phyloP scores from a whole-genome alignment of 306 rosid species.

The Dryas drummondii region DNA sequence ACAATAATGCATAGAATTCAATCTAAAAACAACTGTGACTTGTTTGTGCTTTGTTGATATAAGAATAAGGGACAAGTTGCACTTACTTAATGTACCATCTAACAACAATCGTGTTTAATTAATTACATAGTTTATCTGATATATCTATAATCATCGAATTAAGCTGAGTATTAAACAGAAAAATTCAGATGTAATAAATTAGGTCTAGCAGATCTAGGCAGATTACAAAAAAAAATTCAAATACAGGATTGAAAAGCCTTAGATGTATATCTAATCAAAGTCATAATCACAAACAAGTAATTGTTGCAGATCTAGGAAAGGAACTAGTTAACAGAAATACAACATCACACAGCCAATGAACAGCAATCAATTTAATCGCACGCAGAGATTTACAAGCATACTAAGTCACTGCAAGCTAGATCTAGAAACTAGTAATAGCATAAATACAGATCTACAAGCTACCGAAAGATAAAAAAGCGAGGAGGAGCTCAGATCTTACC shows the following conservation, averaged over 20 bases:
- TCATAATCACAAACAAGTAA: background rate
- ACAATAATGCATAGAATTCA: no score
- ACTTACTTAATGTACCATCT: no score
- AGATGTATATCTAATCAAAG: background rate
- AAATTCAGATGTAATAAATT: no score
- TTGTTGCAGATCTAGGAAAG: background rate
- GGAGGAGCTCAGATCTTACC: conserved; percentile 40
- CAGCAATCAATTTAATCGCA: background rate
- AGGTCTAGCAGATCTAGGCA: background rate
- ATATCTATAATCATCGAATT: no score
- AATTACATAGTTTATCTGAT: no score
- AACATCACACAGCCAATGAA: background rate
- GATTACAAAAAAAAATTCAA: no score
- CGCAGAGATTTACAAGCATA: background rate
- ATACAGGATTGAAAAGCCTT: background rate
- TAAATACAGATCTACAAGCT: background rate
- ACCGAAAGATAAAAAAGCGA: background rate
- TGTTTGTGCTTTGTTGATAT: no score
- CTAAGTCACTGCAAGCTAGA: background rate
- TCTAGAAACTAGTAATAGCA: background rate
- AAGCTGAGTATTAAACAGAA: no score
- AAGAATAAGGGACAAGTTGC: no score
- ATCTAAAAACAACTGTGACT: no score
- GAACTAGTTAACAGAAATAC: background rate
- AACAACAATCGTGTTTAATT: no score